Conservation (phyloP, 805 yeast species). For the Pichia ethanolica region DNA sequence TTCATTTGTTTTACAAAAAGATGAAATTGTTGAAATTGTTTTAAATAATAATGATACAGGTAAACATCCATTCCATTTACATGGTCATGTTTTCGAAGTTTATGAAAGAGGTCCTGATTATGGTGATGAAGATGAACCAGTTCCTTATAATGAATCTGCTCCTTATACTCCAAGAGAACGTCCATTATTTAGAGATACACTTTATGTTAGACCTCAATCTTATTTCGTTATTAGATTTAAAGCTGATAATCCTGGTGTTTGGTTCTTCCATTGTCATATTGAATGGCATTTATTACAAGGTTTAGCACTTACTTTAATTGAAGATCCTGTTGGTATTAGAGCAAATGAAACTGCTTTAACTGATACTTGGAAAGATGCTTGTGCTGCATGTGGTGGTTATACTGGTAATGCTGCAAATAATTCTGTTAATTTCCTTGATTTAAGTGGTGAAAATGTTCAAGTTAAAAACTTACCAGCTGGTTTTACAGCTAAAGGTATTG, state of each 20-base stretch:
- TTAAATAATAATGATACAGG: slow-evolving; percentile 86
- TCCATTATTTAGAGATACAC: slow-evolving; percentile 82
- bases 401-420: slow-evolving; percentile 91
- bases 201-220: slow-evolving; percentile 75
- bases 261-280: slow-evolving; percentile 98
- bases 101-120: slow-evolving; percentile 62
- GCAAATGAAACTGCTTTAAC: slow-evolving; percentile 48
- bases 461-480: slow-evolving; percentile 65
- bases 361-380: slow-evolving; percentile 50
- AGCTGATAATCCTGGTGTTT: slow-evolving; percentile 95
- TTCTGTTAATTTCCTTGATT: slow-evolving; percentile 51
- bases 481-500: slow-evolving; percentile 91
- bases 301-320: slow-evolving; percentile 70
- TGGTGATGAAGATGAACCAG: slow-evolving; percentile 46
- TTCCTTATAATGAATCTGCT: slow-evolving; percentile 46
- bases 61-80: slow-evolving; percentile 95
- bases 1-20: slow-evolving; percentile 59
- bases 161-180: slow-evolving; percentile 53
- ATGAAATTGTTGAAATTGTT: slow-evolving; percentile 69
- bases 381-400: slow-evolving; percentile 43
- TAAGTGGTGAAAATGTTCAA: slow-evolving; percentile 73
- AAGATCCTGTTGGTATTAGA: slow-evolving; percentile 73
- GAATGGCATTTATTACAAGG: slow-evolving; percentile 99
- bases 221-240: slow-evolving; percentile 79
- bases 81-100: slow-evolving; percentile 87